These are phyloP conservation scores for Microsporum audouinii DNA, from an alignment of 2,329 filamentous ascomycete species.

Conservation along the genomic window DNA sequence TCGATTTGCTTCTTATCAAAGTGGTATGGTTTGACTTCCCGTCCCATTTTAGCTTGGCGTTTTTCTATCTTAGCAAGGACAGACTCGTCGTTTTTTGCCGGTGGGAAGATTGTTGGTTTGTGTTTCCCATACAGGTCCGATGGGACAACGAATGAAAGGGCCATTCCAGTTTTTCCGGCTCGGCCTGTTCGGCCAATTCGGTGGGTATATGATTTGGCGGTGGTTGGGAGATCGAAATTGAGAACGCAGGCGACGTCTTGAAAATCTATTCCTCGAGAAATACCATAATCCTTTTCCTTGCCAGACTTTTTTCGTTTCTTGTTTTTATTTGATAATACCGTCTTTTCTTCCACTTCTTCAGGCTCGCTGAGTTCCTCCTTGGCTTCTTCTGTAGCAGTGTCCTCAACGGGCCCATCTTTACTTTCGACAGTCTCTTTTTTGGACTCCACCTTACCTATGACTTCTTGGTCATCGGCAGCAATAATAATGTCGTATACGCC, in stretches of 20 bases:
- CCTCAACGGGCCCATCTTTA: slow-evolving; percentile 19
- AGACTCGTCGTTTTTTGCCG: slow-evolving; percentile 72
- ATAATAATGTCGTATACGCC: slow-evolving; percentile 97
- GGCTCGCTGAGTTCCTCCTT: slow-evolving; percentile 21
- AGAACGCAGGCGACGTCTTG: slow-evolving; percentile 87
- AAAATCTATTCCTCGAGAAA: slow-evolving; percentile 96
- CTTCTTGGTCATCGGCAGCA: slow-evolving; percentile 81
- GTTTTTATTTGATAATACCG: slow-evolving; percentile 27
- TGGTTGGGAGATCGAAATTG: slow-evolving; percentile 89
- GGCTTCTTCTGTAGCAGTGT: slow-evolving; percentile 14
- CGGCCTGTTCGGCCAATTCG: slow-evolving; percentile 87
- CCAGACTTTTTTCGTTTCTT: slow-evolving; percentile 55
- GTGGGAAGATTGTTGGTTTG: slow-evolving; percentile 66
- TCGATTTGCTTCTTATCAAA: slow-evolving; percentile 94
- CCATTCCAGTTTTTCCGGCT: slow-evolving; percentile 84
- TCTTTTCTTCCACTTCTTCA: slow-evolving; percentile 26
- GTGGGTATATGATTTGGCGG: slow-evolving; percentile 89
- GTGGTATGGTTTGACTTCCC: slow-evolving; percentile 77
- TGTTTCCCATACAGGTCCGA: slow-evolving; percentile 75
- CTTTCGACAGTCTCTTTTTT: slow-evolving; percentile 18
- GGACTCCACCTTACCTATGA: slow-evolving; percentile 47
- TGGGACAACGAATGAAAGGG: slow-evolving; percentile 88
- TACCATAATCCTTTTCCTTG: slow-evolving; percentile 79
- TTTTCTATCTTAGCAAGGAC: slow-evolving; percentile 68
- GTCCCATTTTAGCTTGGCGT: slow-evolving; percentile 65